Base-by-base conservation (phyloP, 129 eudicot species). In the Heracleum sosnowskyi region DNA sequence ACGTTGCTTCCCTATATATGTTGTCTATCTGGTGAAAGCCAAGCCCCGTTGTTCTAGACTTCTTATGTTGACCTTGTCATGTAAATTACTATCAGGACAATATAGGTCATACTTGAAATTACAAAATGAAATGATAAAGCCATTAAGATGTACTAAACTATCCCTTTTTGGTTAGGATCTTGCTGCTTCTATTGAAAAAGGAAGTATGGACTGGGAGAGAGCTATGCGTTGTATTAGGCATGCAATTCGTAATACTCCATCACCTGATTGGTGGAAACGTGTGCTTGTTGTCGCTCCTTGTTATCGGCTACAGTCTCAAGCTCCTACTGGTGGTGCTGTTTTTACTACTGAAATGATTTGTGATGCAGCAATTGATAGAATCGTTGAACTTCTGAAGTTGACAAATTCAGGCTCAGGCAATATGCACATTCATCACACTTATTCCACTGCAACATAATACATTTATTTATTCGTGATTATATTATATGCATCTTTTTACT, bases 221-320 rank as follows among this genome's bases (percentile, higher is more conserved):
- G 96, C 98, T 78, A 80, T 94, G 47, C 90, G 98, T 28, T 94
- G 98, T 83, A 70, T 94, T 68, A 87, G 96, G 62, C 98, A 94
- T 74, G 98, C 98, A 64, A 89, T 94, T 73, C 93, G 97, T 69
- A 86, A 88, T 76, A 91, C 97, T n/a, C 98, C 98, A 70, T 91
- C 98, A 53, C 97, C 97, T 49, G 98, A 94, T 74, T 94, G 98
- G 97, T 94, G 97, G 98, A 90, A 89, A 69, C 93, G 98, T 11
- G 97, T 91, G 81, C 90, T 94, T 78, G 89, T 91, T 68, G 87
- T 94, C 76, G 98, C 98, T 77, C 96, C 98, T 24, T 89, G 92
- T 85, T 86, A 91, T 76, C 88, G 98, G 76, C 72, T 24, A 40
- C 88, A 89, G 71, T 73, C 93, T 53, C 96, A 86, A 74, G 84